phyloP scores from a whole-genome alignment of 176 grass and related monocot species.

The Luzula sylvatica region DNA sequence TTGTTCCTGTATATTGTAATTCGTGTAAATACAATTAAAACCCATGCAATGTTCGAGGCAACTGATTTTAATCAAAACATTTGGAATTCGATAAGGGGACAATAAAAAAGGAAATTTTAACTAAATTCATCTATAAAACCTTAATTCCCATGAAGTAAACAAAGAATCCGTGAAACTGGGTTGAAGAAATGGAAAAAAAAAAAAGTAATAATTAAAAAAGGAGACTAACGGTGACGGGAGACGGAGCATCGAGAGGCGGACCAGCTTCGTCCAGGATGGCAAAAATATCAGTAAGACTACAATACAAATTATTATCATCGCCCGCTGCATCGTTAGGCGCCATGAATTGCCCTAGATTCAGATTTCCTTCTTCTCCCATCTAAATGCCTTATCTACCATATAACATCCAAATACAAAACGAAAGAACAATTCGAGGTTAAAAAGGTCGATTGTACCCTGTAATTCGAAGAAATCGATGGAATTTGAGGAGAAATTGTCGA shows the following conservation, averaged over 20 bases:
- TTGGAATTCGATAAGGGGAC: background rate
- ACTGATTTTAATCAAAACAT: too few relatives aligned
- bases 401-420: background rate
- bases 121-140: background rate
- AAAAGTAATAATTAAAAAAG: background rate
- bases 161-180: background rate
- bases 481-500: background rate
- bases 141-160: background rate
- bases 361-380: constrained; percentile 15
- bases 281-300: constrained; percentile 11
- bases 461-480: background rate
- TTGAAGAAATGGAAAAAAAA: background rate
- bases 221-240: constrained; percentile 10
- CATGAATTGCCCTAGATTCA: constrained; percentile 3
- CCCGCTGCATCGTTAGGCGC: too few relatives aligned
- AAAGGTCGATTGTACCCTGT: too few relatives aligned
- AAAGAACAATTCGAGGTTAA: background rate
- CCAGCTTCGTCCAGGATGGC: constrained; percentile 7
- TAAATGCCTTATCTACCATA: background rate
- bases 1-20: constrained; percentile 1
- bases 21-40: too few relatives aligned
- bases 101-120: background rate
- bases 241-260: background rate
- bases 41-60: too few relatives aligned
- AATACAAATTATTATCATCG: background rate